phyloP scores from a whole-genome alignment of 495 filamentous ascomycete genomes.

The Aspergillus coremiiformis region DNA sequence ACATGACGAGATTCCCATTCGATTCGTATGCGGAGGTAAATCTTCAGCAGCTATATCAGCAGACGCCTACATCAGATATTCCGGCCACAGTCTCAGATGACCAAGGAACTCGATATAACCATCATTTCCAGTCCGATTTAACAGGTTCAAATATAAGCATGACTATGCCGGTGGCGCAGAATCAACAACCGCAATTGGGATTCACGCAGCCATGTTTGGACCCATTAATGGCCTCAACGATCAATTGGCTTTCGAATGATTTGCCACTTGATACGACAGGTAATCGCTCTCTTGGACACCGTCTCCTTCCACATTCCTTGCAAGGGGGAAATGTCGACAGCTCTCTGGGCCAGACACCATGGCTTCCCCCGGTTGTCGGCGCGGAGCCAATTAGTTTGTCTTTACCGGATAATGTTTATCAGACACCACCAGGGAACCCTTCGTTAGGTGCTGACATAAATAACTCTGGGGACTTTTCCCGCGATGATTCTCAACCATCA shows the following conservation, averaged over 20 bases:
- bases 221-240: conserved; percentile 21
- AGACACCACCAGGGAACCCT: conserved; percentile 17
- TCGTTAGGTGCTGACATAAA: conserved; percentile 15
- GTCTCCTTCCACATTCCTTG: conserved; percentile 12
- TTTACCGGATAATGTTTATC: conserved; percentile 14
- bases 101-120: conserved; percentile 2
- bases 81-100: conserved; percentile 8
- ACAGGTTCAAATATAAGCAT: conserved; percentile 5
- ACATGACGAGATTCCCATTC: conserved; percentile 4
- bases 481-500: conserved; percentile 17
- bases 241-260: conserved; percentile 35
- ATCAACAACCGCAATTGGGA: conserved; percentile 18
- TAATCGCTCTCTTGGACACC: conserved; percentile 6
- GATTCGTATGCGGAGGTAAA: conserved; percentile 7
- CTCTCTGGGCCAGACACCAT: conserved; percentile 17
- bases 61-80: conserved; percentile 7
- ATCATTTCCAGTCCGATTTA: conserved; percentile 14
- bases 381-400: conserved; percentile 13
- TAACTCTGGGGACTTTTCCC: conserved; percentile 15
- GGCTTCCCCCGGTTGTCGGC: conserved; percentile 27
- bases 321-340: conserved; percentile 12
- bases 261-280: conserved; percentile 12
- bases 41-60: conserved; percentile 9
- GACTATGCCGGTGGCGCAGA: conserved; percentile 16
- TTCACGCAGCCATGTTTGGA: conserved; percentile 22